These are phyloP conservation scores for Wickerhamiella hasegawae DNA, from an alignment of 805 yeast species.

Conservation along the genomic window DNA sequence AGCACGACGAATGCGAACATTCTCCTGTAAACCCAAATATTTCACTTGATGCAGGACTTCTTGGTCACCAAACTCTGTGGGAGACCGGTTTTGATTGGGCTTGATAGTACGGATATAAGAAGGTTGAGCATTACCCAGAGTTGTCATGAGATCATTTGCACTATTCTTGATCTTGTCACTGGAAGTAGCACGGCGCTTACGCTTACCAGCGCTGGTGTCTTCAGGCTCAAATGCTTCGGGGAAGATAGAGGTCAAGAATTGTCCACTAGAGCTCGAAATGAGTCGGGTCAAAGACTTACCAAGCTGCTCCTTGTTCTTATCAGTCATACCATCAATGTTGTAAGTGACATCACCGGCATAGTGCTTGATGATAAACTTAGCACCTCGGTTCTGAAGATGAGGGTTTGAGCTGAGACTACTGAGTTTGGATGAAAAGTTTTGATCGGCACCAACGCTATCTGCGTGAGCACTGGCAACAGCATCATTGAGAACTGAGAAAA, in stretches of 20 bases:
- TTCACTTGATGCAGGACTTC: slow-evolving; percentile 93
- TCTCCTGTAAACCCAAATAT: slow-evolving; percentile 89
- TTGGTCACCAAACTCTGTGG: slow-evolving; percentile 72
- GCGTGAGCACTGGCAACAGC: slow-evolving; percentile 98
- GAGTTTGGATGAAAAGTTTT: slow-evolving; percentile 82
- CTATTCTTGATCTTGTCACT: slow-evolving; percentile 85
- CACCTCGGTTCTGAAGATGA: slow-evolving; percentile 77
- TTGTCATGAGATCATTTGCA: slow-evolving; percentile 81
- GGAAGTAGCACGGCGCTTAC: slow-evolving; percentile 87
- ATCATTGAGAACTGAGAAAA: slow-evolving; percentile 91
- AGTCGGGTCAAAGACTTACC: slow-evolving; percentile 75
- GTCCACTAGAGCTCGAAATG: slow-evolving; percentile 52
- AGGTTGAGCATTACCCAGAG: slow-evolving; percentile 81
- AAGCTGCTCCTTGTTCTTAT: slow-evolving; percentile 89
- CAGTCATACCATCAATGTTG: slow-evolving; percentile 80
- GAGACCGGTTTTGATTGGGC: slow-evolving; percentile 86
- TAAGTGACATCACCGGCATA: slow-evolving; percentile 98
- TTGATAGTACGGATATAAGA: slow-evolving; percentile 95
- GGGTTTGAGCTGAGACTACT: slow-evolving; percentile 68
- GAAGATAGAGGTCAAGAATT: slow-evolving; percentile 43
- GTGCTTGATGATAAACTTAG: slow-evolving; percentile 81
- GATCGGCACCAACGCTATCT: slow-evolving; percentile 91
- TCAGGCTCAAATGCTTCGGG: slow-evolving; percentile 45
- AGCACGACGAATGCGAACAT: slow-evolving; percentile 93
- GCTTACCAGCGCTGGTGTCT: slow-evolving; percentile 30